These are phyloP conservation scores for Heliosperma pusillum DNA, from an alignment of 148 eudicot species.

Conservation along the genomic window DNA sequence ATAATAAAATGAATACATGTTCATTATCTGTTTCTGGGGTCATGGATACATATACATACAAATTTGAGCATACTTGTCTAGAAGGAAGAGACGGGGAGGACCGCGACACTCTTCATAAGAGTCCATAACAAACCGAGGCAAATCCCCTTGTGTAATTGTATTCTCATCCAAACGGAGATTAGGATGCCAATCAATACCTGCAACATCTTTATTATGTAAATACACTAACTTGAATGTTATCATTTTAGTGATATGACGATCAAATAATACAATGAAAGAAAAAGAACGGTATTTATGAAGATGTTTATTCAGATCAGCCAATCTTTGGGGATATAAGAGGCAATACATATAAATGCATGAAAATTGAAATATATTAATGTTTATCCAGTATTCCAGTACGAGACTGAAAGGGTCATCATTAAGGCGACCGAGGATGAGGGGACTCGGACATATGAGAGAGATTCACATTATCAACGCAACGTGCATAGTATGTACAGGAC, in stretches of 20 bases:
- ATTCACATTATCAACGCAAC: background rate
- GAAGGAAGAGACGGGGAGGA: conserved; percentile 90
- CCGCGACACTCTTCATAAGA: conserved; percentile 95
- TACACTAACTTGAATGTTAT: background rate
- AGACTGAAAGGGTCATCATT: background rate
- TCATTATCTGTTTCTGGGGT: background rate
- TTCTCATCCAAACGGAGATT: conserved; percentile 64
- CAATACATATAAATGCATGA: background rate
- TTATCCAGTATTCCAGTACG: background rate
- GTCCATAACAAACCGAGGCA: conserved; percentile 96
- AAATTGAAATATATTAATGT: too few species aligned
- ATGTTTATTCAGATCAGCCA: background rate
- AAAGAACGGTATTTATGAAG: background rate
- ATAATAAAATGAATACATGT: background rate
- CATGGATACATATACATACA: background rate
- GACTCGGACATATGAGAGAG: background rate
- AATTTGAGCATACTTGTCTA: conserved; percentile 69
- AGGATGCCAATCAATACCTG: conserved; percentile 92
- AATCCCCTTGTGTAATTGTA: conserved; percentile 59
- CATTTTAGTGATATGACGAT: background rate
- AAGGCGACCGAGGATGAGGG: background rate
- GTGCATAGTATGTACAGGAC: background rate
- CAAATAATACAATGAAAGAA: background rate
- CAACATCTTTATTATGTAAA: conserved; percentile 16
- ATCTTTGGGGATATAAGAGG: background rate